These are phyloP conservation scores for Lipomyces lipofer DNA, from an alignment of 805 yeast species.

Conservation along the genomic window DNA sequence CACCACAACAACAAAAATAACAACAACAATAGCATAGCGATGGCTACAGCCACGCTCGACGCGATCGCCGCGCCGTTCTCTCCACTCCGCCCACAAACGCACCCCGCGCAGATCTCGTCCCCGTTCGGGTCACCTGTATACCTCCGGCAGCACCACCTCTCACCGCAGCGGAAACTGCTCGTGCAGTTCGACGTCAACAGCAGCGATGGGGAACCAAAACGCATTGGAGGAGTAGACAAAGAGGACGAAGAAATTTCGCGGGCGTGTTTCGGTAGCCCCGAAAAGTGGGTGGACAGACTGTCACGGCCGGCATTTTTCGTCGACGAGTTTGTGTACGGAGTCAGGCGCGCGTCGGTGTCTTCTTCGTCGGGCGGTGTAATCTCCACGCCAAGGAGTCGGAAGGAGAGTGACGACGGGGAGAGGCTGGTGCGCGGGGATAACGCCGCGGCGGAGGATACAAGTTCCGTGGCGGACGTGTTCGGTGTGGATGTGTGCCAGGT, in stretches of 20 bases:
- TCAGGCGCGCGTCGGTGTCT: too few species aligned
- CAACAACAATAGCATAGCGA: too few species aligned
- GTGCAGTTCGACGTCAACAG: slow-evolving; percentile 21
- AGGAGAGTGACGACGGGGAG: slow-evolving; percentile 25
- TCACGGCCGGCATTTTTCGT: slow-evolving; percentile 26
- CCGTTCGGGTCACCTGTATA: slow-evolving; percentile 25
- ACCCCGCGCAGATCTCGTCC: slow-evolving; percentile 4
- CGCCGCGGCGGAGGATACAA: slow-evolving; percentile 20
- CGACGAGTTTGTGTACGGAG: slow-evolving; percentile 33
- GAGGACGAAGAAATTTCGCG: slow-evolving; percentile 41
- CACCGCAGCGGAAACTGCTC: slow-evolving; percentile 27
- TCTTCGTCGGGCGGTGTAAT: too few species aligned
- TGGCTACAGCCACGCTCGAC: too few species aligned
- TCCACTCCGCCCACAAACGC: slow-evolving; percentile 17
- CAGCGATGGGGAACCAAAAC: too few species aligned
- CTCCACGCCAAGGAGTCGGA: slow-evolving; percentile 8
- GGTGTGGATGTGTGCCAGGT: slow-evolving; percentile 59
- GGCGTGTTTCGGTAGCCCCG: slow-evolving; percentile 43
- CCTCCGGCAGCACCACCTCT: slow-evolving; percentile 20
- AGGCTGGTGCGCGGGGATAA: not conserved
- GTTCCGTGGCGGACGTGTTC: slow-evolving; percentile 50
- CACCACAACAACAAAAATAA: too few species aligned
- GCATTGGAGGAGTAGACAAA: too few species aligned
- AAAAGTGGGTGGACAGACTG: slow-evolving; percentile 35
- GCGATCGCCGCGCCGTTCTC: slow-evolving; percentile 7